A percentile compares a stretch with the other conserved stretches of the same genome.
Conservation (phyloP, 768 basidiomycete genomes). For the Leucocoprinus leucothites region DNA sequence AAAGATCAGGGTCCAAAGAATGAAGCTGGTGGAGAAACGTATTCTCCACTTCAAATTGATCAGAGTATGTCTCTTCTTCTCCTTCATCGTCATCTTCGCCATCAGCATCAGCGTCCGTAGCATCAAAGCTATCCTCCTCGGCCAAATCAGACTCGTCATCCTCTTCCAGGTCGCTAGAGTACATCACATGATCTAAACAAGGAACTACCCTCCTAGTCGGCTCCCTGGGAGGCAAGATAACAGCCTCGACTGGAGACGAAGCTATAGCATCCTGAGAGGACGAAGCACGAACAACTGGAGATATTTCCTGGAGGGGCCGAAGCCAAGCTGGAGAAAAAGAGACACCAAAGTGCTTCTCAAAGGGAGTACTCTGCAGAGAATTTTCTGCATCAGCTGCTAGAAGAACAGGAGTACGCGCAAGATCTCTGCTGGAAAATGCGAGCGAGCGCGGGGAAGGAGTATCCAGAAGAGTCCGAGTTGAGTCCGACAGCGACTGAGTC, state of each 20-base stretch:
- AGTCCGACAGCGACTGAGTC: conserved; percentile 23
- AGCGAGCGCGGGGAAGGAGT: conserved; percentile 23
- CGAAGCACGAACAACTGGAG: conserved; percentile 26
- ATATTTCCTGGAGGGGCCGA: conserved; percentile 23
- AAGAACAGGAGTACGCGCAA: conserved; percentile 1
- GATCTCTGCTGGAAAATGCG: conserved; percentile 6
- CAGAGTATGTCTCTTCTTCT: background rate
- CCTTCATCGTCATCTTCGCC: conserved; percentile 1
- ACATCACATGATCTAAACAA: background rate
- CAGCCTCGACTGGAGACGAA: background rate
- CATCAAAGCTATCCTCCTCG: background rate
- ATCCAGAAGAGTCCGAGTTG: conserved; percentile 22
- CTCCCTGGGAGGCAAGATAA: background rate
- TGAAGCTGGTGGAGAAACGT: conserved; percentile 7
- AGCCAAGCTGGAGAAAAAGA: conserved; percentile 16
- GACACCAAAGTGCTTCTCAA: conserved; percentile 16
- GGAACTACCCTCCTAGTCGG: background rate
- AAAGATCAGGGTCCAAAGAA: background rate
- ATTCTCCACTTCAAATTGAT: background rate
- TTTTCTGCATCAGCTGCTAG: conserved; percentile 6
- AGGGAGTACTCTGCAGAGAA: conserved; percentile 16
- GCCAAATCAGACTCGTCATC: background rate
- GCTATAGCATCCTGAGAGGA: conserved; percentile 5
- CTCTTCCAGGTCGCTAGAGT: background rate
- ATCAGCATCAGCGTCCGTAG: conserved; percentile 6